Evolutionary conservation across 306 rosid genomes (phyloP), one percentile per base, ranked within the genome.

Genomic region (Sechiopsis laciniata): DNA sequence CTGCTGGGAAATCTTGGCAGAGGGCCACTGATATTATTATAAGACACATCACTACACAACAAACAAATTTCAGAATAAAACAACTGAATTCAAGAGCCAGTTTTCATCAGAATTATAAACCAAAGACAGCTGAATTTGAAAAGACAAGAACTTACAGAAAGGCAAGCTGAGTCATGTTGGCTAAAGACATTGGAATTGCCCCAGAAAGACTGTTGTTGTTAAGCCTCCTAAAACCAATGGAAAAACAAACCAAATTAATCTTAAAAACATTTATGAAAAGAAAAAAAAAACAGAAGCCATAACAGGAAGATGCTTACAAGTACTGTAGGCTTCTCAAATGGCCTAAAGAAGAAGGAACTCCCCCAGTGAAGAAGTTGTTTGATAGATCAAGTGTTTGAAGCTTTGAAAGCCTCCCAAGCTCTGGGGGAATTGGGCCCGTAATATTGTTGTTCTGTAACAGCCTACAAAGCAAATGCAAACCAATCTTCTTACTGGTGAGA

Each of bases 331-430:
- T 82, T 88, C 83, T 87, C 67, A 91, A 80, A 83, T 78, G 87
- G 48, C 92, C 87, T 0, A 94, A 82, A 81, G 88, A 80, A 29
- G 85, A 58, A 66, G 99, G 95, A 86, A 94, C 77, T 75, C 75
- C 88, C 48, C 91, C 92, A 54, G 73, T 77, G 83, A 94, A 94
- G 77, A 80, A 80, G 78, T 94, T 94, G 73, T 82, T 83, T 14
- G 99, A 94, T 63, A 94, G 84, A 86, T 94, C 99, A 79, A 94
- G 95, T 10, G 99, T 95, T 19, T 78, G 94, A 56, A 95, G 97
- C 86, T 82, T 95, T 64, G 88, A 79, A 82, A 95, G 92, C 83
- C 74, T 88, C 40, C 89, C 87, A 29, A 95, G 37, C 88, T 88
- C 97, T 52, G 83, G 50, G 62, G 99, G 99, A 60, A 95, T 79